Conservation (phyloP, 768 basidiomycete genomes). For the Trichaptum fuscoviolaceum region DNA sequence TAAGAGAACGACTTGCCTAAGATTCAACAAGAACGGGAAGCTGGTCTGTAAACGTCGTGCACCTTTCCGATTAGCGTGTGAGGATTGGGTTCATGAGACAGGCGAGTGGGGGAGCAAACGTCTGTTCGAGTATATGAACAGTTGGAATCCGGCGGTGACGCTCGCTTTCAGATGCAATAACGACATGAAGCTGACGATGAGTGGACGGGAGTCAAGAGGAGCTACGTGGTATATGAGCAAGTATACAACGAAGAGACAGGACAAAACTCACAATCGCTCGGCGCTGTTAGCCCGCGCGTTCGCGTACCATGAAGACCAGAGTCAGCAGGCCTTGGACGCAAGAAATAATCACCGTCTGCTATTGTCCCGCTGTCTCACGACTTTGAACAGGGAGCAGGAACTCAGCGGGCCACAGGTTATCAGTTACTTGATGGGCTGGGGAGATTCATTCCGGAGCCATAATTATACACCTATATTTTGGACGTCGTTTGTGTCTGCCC, state of each 20-base stretch:
- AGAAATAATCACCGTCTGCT: slow-evolving; percentile 23
- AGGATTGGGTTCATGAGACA: slow-evolving; percentile 11
- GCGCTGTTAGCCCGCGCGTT: slow-evolving; percentile 28
- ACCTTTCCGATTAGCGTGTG: slow-evolving; percentile 14
- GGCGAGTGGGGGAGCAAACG: slow-evolving; percentile 18
- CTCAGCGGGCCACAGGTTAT: slow-evolving; percentile 33
- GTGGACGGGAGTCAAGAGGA: slow-evolving; percentile 28
- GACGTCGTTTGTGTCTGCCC: slow-evolving; percentile 18
- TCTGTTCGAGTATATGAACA: slow-evolving; percentile 17
- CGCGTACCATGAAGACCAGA: slow-evolving; percentile 22
- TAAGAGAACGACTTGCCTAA: slow-evolving; percentile 19
- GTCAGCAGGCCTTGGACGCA: slow-evolving; percentile 12
- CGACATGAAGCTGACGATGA: slow-evolving; percentile 35
- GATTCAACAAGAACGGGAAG: slow-evolving; percentile 9
- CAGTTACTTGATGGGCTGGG: slow-evolving; percentile 40
- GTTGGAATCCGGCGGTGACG: slow-evolving; percentile 22
- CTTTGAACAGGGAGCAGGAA: slow-evolving; percentile 34
- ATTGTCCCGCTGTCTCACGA: slow-evolving; percentile 26
- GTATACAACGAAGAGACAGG: slow-evolving; percentile 35
- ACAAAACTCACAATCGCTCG: slow-evolving; percentile 27
- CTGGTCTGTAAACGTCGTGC: slow-evolving; percentile 29
- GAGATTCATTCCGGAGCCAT: slow-evolving; percentile 32
- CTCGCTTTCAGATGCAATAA: slow-evolving; percentile 31
- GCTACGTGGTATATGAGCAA: slow-evolving; percentile 30
- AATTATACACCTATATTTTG: slow-evolving; percentile 31